These are phyloP conservation scores for Pseudogymnoascus verrucosus DNA, from an alignment of 2,329 filamentous ascomycete species.

Conservation along the genomic window DNA sequence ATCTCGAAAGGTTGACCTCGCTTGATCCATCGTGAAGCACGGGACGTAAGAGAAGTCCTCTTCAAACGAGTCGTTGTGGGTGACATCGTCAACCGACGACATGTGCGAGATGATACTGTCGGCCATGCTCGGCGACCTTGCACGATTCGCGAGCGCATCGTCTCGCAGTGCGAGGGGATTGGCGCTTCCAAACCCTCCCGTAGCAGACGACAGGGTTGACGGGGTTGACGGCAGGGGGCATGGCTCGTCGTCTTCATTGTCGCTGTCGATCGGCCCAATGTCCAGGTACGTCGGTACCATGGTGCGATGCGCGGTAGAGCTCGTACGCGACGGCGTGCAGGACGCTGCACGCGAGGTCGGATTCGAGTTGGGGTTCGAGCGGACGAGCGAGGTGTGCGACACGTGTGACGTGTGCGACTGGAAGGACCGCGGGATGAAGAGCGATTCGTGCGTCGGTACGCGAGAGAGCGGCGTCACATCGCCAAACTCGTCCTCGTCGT, in stretches of 20 bases:
- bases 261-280: conserved; percentile 30
- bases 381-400: conserved; percentile 16
- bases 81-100: conserved; percentile 55
- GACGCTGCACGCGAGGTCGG: conserved; percentile 23
- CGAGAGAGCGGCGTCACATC: conserved; percentile 27
- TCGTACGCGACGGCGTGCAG: conserved; percentile 21
- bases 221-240: conserved; percentile 44
- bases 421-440: conserved; percentile 7
- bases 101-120: conserved; percentile 67
- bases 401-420: conserved; percentile 15
- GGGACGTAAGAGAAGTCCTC: conserved; percentile 92
- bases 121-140: conserved; percentile 70
- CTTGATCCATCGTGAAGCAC: conserved; percentile 78
- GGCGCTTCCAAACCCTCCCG: conserved; percentile 69
- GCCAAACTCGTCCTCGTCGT: conserved; percentile 34
- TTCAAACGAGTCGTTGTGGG: conserved; percentile 58
- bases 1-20: conserved; percentile 80
- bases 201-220: conserved; percentile 35
- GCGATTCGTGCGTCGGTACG: conserved; percentile 22
- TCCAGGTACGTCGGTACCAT: conserved; percentile 27
- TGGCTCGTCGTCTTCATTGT: conserved; percentile 45
- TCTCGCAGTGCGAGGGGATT: conserved; percentile 26
- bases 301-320: conserved; percentile 26
- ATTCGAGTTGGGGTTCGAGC: conserved; percentile 25
- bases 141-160: conserved; percentile 47